Evolutionary conservation across 2,329 filamentous ascomycete species (phyloP), one percentile per base, ranked within the genome.

Genomic region (Epichloe typhina): DNA sequence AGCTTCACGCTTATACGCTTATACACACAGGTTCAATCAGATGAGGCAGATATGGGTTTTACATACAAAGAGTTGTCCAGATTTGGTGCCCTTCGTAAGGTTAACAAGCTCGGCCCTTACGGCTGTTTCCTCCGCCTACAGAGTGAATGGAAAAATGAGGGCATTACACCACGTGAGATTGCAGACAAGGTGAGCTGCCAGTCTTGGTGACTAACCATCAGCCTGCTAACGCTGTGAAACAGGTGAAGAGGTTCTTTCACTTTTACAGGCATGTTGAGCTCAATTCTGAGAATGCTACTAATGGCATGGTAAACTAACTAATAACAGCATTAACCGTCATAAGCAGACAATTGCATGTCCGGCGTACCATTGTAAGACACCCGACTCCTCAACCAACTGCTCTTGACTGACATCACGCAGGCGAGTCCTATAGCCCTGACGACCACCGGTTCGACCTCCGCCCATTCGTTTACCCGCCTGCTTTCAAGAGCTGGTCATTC

Each of bases 31-130:
- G 21, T 33, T 1, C 69, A 72, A 38, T 61, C 58, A 11, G 69
- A 72, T 40, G 69, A 72, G 54, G 60, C 55, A n/a, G 66, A 69
- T 36, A 72, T 72, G 69, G 69, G 68, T 6, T 62, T 72, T 56
- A 72, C 68, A 0, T 72, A 72, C 49, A 59, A 60, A 31, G 68
- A 72, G 52, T 61, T 72, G 2, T 64, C 66, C 12, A 58, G 62
- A 8, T 71, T 71, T 41, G 69, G 69, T 3, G 50, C 57, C 6
- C 58, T 72, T 36, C 63, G 69, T 9, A 72, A 72, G 49, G 65
- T 66, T n/a, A 59, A 69, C 38, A 70, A 69, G 46, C 58, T 71
- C 0, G 70, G 70, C 0, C 70, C 70, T 0, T 72, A 66, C 54
- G 62, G 63, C 6, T 64, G 64, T 39, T 72, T 69, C 56, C 61